A percentile compares a stretch with the other conserved stretches of the same genome.
phyloP scores from a whole-genome alignment of 2,329 filamentous ascomycete genomes.

The Monosporascus ibericus region DNA sequence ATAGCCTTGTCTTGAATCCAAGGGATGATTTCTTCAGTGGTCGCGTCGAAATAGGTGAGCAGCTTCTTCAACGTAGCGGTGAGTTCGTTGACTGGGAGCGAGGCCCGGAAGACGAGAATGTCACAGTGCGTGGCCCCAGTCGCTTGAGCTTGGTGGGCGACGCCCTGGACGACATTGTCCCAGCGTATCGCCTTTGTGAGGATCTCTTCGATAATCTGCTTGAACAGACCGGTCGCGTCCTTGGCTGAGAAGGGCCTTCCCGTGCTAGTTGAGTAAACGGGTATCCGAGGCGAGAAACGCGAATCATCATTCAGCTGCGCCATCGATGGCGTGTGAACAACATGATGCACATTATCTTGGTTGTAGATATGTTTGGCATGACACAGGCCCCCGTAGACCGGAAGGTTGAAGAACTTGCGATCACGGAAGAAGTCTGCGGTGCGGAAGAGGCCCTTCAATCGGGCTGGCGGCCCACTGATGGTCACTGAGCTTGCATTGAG shows the following conservation, averaged over 20 bases:
- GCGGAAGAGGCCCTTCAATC: constrained; percentile 24
- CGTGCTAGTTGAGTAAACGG: constrained; percentile 26
- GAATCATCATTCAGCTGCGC: too few species aligned
- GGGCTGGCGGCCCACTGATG: constrained; percentile 31
- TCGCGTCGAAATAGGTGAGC: neutral
- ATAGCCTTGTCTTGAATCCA: constrained; percentile 12
- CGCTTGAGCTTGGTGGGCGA: constrained; percentile 13
- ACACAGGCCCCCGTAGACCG: constrained; percentile 32
- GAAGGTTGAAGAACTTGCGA: constrained; percentile 23
- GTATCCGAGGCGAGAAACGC: constrained; percentile 9
- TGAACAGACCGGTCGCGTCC: constrained; percentile 18
- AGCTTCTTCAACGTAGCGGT: constrained; percentile 13
- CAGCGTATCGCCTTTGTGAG: constrained; percentile 23
- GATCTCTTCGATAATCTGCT: constrained; percentile 22
- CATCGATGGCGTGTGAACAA: constrained; percentile 14
- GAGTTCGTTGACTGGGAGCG: constrained; percentile 22
- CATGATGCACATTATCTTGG: constrained; percentile 18
- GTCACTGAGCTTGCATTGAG: constrained; percentile 26
- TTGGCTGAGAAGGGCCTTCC: constrained; percentile 21
- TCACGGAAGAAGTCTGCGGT: constrained; percentile 24
- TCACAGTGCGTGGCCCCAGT: constrained; percentile 9
- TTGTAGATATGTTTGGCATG: constrained; percentile 35
- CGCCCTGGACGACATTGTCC: constrained; percentile 20
- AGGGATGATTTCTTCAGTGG: constrained; percentile 11
- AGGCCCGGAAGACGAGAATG: constrained; percentile 21